These are phyloP conservation scores for Clarireedia monteithiana DNA, from an alignment of 2,329 filamentous ascomycete genomes.

Conservation along the genomic window DNA sequence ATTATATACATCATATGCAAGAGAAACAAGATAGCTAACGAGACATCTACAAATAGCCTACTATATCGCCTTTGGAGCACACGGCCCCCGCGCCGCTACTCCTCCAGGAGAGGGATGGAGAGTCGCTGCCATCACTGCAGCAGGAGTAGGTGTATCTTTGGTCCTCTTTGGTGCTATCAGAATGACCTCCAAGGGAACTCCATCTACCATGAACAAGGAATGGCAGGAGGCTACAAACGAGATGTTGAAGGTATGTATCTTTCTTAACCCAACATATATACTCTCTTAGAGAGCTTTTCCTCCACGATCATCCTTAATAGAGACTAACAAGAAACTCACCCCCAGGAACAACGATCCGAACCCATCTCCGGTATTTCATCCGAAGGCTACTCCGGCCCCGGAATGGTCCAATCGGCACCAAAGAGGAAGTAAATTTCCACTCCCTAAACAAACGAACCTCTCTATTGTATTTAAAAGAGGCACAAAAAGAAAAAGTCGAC, in stretches of 20 bases:
- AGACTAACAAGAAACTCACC: not conserved
- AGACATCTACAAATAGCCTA: constrained; percentile 59
- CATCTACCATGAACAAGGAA: constrained; percentile 90
- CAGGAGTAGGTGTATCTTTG: constrained; percentile 60
- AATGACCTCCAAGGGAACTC: constrained; percentile 61
- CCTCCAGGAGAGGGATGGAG: constrained; percentile 81
- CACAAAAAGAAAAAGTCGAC: not conserved
- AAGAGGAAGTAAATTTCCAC: constrained; percentile 23
- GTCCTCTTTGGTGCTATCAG: constrained; percentile 67
- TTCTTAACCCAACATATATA: not conserved
- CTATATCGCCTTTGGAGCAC: constrained; percentile 96
- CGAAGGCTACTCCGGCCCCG: constrained; percentile 69
- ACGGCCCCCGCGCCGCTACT: constrained; percentile 78
- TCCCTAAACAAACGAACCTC: not conserved
- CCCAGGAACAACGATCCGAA: constrained; percentile 73
- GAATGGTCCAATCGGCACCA: constrained; percentile 57
- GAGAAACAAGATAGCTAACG: not conserved
- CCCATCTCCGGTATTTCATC: constrained; percentile 79
- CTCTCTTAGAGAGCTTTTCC: not conserved
- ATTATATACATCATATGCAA: not conserved
- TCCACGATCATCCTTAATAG: too few relatives aligned
- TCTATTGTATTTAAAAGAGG: not conserved
- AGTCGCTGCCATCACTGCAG: constrained; percentile 63
- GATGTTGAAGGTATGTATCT: constrained; percentile 69
- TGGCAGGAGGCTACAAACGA: constrained; percentile 95